Evolutionary conservation across 345 rosid genomes (phyloP).

Genomic region (Eucalyptus viminalis): DNA sequence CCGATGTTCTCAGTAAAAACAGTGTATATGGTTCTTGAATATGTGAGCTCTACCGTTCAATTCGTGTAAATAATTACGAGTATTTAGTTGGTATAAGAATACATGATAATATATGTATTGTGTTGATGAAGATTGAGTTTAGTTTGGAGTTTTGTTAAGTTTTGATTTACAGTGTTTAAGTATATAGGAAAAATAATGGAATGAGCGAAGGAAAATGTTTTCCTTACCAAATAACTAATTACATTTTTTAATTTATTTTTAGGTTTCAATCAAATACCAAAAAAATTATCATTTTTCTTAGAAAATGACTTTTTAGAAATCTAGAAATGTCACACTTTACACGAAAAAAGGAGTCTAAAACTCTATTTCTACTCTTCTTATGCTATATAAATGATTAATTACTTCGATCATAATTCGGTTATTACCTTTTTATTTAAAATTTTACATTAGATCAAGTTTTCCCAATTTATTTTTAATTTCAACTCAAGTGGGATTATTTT

Average conservation of each 20-base stretch:
- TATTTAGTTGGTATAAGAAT: too few relatives aligned
- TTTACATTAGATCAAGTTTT: background rate
- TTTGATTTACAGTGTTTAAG: background rate
- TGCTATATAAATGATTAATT: background rate
- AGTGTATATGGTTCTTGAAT: fast-evolving
- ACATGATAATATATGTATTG: too few relatives aligned
- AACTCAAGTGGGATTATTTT: background rate
- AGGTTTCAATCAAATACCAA: fast-evolving
- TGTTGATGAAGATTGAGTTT: too few relatives aligned
- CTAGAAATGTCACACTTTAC: background rate
- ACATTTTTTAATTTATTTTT: too few relatives aligned
- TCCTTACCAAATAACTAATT: background rate
- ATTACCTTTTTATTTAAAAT: background rate
- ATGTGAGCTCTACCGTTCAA: fast-evolving
- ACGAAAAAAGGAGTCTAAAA: background rate
- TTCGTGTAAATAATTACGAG: too few relatives aligned
- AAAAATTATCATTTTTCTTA: too few relatives aligned
- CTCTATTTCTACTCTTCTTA: background rate
- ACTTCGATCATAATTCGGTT: background rate
- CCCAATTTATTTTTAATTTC: background rate
- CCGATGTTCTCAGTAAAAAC: too few relatives aligned
- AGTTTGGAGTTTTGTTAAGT: background rate
- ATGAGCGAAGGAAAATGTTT: background rate
- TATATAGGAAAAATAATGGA: background rate
- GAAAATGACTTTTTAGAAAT: too few relatives aligned